Evolutionary conservation across 2,329 filamentous ascomycete genomes (phyloP), one percentile per base, ranked within the genome.

Genomic region (Pseudocercospora ulei): DNA sequence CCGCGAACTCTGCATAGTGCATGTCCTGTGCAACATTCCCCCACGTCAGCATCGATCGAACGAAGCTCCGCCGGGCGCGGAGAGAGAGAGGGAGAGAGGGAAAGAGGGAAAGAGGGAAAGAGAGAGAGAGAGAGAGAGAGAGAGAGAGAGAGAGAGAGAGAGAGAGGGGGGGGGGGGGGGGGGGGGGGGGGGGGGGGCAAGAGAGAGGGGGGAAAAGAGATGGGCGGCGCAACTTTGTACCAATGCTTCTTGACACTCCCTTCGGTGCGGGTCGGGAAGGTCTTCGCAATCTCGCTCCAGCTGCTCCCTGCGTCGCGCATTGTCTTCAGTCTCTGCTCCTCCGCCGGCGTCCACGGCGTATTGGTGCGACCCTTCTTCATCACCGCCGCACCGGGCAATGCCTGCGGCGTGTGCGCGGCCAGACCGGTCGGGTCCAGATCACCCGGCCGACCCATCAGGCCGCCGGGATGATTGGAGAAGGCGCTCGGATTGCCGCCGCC

Each of bases 161-260:
- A 13, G 16, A 25, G 24, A 27, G 22, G 34, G n/a, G n/a, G n/a
- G n/a, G n/a, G n/a, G n/a, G n/a, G n/a, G n/a, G n/a, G n/a, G n/a
- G n/a, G n/a, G n/a, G n/a, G n/a, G n/a, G n/a, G n/a, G n/a, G n/a
- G n/a, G n/a, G n/a, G n/a, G n/a, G n/a, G n/a, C n/a, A n/a, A n/a
- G n/a, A n/a, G n/a, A n/a, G n/a, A n/a, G n/a, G n/a, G n/a, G n/a
- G n/a, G n/a, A n/a, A n/a, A n/a, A 18, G 34, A 29, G 39, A 35
- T 24, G 30, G 27, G 40, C 9, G 33, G 24, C 38, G 50, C 45
- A 68, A 85, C 84, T 73, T 96, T 96, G 65, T 98, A 96, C 88
- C 90, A 98, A 62, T 98, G 90, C 66, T 96, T 98, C 72, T 96
- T 98, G 13, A 98, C 90, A 57, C 87, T 95, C 5, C 90, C 90